These are phyloP conservation scores for Phytophthora ramorum DNA, from an alignment of 352 stramenopile species.

Conservation along the genomic window DNA sequence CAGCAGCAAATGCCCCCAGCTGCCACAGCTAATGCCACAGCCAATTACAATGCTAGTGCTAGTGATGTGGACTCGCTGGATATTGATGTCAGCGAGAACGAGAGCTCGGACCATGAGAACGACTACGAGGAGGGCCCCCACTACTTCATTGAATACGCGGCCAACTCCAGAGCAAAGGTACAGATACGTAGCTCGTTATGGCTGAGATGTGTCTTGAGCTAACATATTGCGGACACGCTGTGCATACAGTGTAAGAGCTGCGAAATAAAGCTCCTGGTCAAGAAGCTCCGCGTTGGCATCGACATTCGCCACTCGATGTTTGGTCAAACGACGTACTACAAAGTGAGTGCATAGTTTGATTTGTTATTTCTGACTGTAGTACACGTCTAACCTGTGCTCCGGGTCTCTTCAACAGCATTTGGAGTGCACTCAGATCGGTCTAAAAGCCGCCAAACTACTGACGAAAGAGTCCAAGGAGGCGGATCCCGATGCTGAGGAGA, in stretches of 20 bases:
- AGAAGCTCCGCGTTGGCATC: slow-evolving; percentile 60
- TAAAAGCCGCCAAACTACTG: slow-evolving; percentile 24
- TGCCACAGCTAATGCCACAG: background rate
- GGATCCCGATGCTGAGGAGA: slow-evolving; percentile 16
- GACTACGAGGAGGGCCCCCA: slow-evolving; percentile 52
- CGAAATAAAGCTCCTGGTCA: slow-evolving; percentile 62
- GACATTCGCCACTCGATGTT: slow-evolving; percentile 82
- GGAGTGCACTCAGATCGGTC: slow-evolving; percentile 38
- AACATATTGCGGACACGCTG: slow-evolving; percentile 7
- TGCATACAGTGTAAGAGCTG: slow-evolving; percentile 76
- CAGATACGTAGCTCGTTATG: background rate
- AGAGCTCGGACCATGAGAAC: slow-evolving; percentile 37
- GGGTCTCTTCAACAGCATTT: slow-evolving; percentile 33
- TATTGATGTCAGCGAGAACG: slow-evolving; percentile 42
- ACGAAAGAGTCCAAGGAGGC: slow-evolving; percentile 23
- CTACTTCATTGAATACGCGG: slow-evolving; percentile 78
- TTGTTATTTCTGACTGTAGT: background rate
- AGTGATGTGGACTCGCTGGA: slow-evolving; percentile 46
- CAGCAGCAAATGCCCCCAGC: background rate
- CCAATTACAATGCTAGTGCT: slow-evolving; percentile 5
- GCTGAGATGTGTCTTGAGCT: background rate
- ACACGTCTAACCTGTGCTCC: slow-evolving; percentile 9
- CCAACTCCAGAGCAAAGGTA: slow-evolving; percentile 68
- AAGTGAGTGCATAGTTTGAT: slow-evolving; percentile 43
- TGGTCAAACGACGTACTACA: slow-evolving; percentile 82